Base-by-base conservation (phyloP, 2,329 filamentous ascomycete genomes). In the Rhynchosporium agropyri region DNA sequence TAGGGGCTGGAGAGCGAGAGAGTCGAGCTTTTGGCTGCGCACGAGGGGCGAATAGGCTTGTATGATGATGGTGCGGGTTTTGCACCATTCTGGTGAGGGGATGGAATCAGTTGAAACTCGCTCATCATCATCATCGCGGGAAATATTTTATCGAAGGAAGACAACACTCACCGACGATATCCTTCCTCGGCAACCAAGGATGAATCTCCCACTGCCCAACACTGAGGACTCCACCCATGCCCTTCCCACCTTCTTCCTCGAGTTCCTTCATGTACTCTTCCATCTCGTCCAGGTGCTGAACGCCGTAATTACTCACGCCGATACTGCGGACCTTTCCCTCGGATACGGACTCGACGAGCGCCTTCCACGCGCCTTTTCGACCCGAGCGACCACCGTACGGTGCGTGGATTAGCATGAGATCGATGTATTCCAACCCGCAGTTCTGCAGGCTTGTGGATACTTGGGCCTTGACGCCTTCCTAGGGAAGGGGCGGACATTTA, bases 171-270 rank as follows among this genome's bases (percentile, higher is more conserved):
- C 56, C 42, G 8, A 88, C 86, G 65, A 97, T 91, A 72, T 97
- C 92, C 28, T 81, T 79, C n/a, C 92, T 82, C 8, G 87, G 82
- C 48, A 92, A 85, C 92, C 92, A 97, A 0, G 93, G 93, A 76
- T 97, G 93, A 10, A 97, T 79, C 77, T 97, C 93, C 77, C 89
- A 92, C 77, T 97, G 93, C 46, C 91, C 92, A 43, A 97, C 89
- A 65, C 88, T 89, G 71, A 97, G 83, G 46, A 91, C 79, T 29
- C 91, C 91, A 50, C 85, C 87, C 68, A 85, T 87, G 9, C 87
- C 88, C 62, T 79, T 77, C 1, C 84, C 85, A 51, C 83, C 81
- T 62, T 85, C 84, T 20, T 74, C 72, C 71, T 90, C 88, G 0
- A 88, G 82, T 74, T 88, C 84, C 59, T 77, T 78, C 63, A 86